phyloP scores from a whole-genome alignment of 164 flowering plant genomes.

The Vitis riparia region DNA sequence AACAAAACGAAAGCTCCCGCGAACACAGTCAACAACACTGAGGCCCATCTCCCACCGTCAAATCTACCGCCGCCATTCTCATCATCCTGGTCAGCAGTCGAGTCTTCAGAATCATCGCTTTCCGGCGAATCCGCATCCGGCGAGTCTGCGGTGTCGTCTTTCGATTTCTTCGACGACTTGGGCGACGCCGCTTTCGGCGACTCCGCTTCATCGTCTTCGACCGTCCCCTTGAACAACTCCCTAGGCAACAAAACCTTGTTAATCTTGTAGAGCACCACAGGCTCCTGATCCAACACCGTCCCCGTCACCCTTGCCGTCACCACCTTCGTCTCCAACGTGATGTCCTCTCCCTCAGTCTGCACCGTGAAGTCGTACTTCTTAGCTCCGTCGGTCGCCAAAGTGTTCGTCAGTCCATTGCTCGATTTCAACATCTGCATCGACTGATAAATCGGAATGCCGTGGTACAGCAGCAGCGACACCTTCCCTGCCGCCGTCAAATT shows the following conservation, averaged over 20 bases:
- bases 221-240: conserved; percentile 44
- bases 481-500: conserved; percentile 44
- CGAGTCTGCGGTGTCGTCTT: conserved; percentile 10
- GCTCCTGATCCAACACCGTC: conserved; percentile 48
- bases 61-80: conserved; percentile 11
- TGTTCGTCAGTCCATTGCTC: conserved; percentile 48
- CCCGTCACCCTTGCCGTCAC: conserved; percentile 47
- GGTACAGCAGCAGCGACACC: conserved; percentile 35
- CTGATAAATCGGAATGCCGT: conserved; percentile 47
- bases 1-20: conserved; percentile 20
- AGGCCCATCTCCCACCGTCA: conserved; percentile 19
- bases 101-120: conserved; percentile 26
- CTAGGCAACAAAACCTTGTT: conserved; percentile 51
- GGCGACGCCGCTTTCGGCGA: conserved; percentile 12
- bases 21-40: conserved; percentile 16
- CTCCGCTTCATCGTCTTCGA: conserved; percentile 12
- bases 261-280: conserved; percentile 43
- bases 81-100: conserved; percentile 19
- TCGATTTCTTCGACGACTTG: background rate
- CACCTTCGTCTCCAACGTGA: conserved; percentile 47
- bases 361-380: conserved; percentile 51
- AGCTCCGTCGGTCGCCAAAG: conserved; percentile 52
- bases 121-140: conserved; percentile 13
- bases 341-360: conserved; percentile 48
- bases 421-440: conserved; percentile 46